Percentiles rank a stretch among this genome's conserved stretches.
phyloP scores from a whole-genome alignment of 371 early-diverging fungal species.

The Conidiobolus incongruus region DNA sequence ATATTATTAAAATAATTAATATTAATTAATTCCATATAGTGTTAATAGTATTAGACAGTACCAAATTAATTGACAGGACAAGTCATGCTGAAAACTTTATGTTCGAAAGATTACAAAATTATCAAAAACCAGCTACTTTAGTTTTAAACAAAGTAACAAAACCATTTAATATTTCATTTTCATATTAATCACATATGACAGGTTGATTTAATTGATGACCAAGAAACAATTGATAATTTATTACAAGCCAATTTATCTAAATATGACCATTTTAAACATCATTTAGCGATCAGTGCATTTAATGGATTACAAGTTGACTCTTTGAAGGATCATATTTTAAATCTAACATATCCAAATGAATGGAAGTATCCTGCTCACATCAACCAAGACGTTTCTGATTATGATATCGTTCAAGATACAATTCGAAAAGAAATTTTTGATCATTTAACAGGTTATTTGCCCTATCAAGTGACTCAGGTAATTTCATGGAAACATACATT shows the following conservation, averaged over 20 bases:
- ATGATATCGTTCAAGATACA: conserved; percentile 41
- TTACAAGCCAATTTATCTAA: conserved; percentile 5
- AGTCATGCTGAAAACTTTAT: conserved; percentile 25
- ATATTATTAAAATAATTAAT: no score
- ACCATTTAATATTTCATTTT: background rate
- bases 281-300: background rate
- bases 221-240: background rate
- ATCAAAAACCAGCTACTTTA: conserved; percentile 26
- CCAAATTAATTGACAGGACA: conserved; percentile 17
- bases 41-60: conserved; percentile 34
- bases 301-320: background rate
- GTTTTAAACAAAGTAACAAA: conserved; percentile 47
- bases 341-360: conserved; percentile 15
- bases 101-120: conserved; percentile 19
- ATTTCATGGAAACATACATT: no score
- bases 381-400: conserved; percentile 32
- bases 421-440: conserved; percentile 46
- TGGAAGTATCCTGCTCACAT: conserved; percentile 39
- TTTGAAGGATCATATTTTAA: conserved; percentile 15
- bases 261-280: conserved; percentile 12
- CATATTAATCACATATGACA: background rate
- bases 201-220: conserved; percentile 1
- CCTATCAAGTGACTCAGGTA: conserved; percentile 32
- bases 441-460: conserved; percentile 28
- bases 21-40: conserved; percentile 7